Percentiles rank a stretch among this genome's conserved stretches.
phyloP scores from a whole-genome alignment of 192 early-diverging fungal species.

The Coemansia sp. region DNA sequence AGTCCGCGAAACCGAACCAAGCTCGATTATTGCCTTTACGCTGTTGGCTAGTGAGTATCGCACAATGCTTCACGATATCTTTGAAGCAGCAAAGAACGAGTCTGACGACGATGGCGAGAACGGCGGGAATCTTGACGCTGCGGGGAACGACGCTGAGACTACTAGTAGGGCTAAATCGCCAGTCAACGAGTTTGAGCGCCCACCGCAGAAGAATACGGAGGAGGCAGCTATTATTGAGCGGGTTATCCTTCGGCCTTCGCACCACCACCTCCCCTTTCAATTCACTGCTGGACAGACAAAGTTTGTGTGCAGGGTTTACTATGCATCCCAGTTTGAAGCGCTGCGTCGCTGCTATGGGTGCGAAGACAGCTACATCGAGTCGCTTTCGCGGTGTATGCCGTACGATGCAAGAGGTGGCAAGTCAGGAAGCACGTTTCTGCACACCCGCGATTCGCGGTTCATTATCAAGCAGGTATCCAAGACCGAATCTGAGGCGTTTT shows the following conservation, averaged over 20 bases:
- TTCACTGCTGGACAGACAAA: conserved; percentile 75
- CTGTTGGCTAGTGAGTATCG: conserved; percentile 61
- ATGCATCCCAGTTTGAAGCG: conserved; percentile 90
- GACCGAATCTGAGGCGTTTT: conserved; percentile 82
- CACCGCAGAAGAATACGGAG: conserved; percentile 6
- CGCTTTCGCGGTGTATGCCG: conserved; percentile 81
- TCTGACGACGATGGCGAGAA: conserved; percentile 8
- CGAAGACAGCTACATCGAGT: conserved; percentile 81
- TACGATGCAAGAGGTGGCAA: conserved; percentile 89
- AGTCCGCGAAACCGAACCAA: conserved; percentile 89
- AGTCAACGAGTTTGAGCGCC: conserved; percentile 30
- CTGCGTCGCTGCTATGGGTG: conserved; percentile 81
- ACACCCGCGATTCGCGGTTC: conserved; percentile 88
- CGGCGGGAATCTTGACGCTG: background rate
- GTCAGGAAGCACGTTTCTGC: conserved; percentile 87
- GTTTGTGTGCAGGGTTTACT: conserved; percentile 89
- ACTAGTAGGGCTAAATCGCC: conserved; percentile 14
- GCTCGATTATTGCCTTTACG: conserved; percentile 90
- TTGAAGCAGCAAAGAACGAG: conserved; percentile 26
- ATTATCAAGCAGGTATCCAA: conserved; percentile 88
- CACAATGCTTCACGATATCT: conserved; percentile 32
- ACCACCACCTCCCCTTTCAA: conserved; percentile 50
- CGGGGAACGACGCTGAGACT: background rate
- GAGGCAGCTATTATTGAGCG: conserved; percentile 29
- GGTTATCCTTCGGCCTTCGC: conserved; percentile 36